phyloP scores from a whole-genome alignment of 129 eudicot genomes.

The Apium graveolens region DNA sequence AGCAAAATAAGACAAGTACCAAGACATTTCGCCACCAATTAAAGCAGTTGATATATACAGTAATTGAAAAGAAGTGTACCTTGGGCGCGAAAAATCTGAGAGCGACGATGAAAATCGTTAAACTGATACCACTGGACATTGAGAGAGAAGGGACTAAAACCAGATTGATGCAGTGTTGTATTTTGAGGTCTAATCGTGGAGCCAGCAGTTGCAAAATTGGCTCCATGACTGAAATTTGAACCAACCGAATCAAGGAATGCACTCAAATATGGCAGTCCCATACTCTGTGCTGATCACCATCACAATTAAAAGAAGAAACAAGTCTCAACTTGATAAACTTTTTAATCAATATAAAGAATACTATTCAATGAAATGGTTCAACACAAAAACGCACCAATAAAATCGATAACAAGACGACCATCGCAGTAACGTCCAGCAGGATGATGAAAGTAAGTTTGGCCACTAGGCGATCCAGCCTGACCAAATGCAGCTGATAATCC shows the following conservation, averaged over 20 bases:
- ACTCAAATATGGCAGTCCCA: slow-evolving; percentile 54
- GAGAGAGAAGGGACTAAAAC: slow-evolving; percentile 53
- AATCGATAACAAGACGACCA: too few relatives aligned
- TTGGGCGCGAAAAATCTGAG: slow-evolving; percentile 36
- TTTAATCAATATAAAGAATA: too few relatives aligned
- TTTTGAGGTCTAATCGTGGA: slow-evolving; percentile 81
- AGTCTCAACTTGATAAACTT: too few relatives aligned
- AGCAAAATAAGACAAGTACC: not conserved
- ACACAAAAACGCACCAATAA: too few relatives aligned
- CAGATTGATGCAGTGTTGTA: slow-evolving; percentile 47
- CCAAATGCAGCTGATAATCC: too few relatives aligned
- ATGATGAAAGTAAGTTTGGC: too few relatives aligned
- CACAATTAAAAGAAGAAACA: not conserved
- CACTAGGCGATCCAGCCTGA: too few relatives aligned
- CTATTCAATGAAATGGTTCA: too few relatives aligned
- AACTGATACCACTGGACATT: slow-evolving; percentile 47
- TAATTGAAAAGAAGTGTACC: slow-evolving; percentile 18
- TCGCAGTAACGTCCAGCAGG: too few relatives aligned
- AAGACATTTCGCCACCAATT: not conserved
- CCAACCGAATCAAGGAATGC: slow-evolving; percentile 79
- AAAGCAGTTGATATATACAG: not conserved
- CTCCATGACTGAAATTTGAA: slow-evolving; percentile 73
- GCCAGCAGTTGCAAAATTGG: slow-evolving; percentile 83
- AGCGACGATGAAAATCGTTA: slow-evolving; percentile 56
- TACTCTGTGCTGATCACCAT: slow-evolving; percentile 41